These are phyloP conservation scores for Protomyces macrosporus DNA, from an alignment of 1,139 yeast species.

Conservation along the genomic window DNA sequence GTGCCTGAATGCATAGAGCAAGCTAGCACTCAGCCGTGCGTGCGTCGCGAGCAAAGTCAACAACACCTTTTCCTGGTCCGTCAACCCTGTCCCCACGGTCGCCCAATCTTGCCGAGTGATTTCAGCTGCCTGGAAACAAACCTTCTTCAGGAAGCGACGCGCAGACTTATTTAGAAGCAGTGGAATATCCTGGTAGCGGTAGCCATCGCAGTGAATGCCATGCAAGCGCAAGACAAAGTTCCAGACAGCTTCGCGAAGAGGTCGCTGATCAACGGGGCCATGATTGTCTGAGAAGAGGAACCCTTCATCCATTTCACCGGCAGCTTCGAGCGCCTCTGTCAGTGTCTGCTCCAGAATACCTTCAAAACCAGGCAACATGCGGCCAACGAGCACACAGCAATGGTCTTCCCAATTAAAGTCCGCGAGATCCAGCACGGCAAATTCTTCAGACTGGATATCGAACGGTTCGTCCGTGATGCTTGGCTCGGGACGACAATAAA, in stretches of 20 bases:
- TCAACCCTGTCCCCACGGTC: constrained; percentile 17
- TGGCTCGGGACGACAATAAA: constrained; percentile 1
- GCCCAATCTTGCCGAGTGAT: constrained; percentile 17
- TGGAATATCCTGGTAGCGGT: constrained; percentile 22
- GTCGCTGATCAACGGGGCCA: constrained; percentile 13
- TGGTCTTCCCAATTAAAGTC: constrained; percentile 27
- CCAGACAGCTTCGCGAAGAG: constrained; percentile 29
- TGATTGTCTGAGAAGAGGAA: constrained; percentile 11
- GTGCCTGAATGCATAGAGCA: constrained; percentile 21
- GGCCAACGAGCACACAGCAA: constrained; percentile 23
- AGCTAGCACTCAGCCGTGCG: constrained; percentile 18
- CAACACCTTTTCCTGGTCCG: constrained; percentile 12
- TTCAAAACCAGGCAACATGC: constrained; percentile 18
- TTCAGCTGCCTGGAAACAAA: constrained; percentile 8
- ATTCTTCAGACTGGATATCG: constrained; percentile 1
- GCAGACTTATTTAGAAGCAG: constrained; percentile 18
- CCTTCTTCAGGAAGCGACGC: constrained; percentile 12
- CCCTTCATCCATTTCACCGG: constrained; percentile 24
- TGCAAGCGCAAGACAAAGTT: constrained; percentile 24
- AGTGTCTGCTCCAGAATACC: constrained; percentile 12
- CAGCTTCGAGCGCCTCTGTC: constrained; percentile 20
- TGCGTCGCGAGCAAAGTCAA: constrained; percentile 17
- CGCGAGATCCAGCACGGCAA: constrained; percentile 15
- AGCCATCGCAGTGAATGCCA: constrained; percentile 29
- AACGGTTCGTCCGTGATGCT: constrained; percentile 1